Evolutionary conservation across 2,329 filamentous ascomycete species (phyloP), one percentile per base, ranked within the genome.

Genomic region (Paraphaeosphaeria sporulosa): DNA sequence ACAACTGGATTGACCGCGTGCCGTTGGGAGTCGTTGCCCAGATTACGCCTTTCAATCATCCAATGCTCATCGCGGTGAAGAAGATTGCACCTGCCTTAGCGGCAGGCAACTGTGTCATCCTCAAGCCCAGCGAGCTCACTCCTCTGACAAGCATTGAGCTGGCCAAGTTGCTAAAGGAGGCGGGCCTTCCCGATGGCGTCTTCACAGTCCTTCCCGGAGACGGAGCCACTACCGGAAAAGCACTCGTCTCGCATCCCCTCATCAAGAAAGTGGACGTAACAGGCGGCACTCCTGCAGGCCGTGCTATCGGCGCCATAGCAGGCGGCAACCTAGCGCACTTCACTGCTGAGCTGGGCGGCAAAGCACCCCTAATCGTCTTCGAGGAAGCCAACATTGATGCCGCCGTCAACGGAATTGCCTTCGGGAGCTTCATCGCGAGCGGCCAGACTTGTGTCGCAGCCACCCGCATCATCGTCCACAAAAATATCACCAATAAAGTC

Each of bases 361-460:
- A 78, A 55, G 75, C 76, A 5, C 77, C 79, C 0, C 67, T 78
- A 1, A 59, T 79, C 25, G 71, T 79, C 12, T 76, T 79, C 25
- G 74, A 76, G 38, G 63, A 77, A 58, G 76, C 75, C 3, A 66
- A 77, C 47, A 8, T 78, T 7, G 76, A 78, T 19, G 63, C 76
- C 0, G 75, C 76, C 4, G 72, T 79, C 8, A 79, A 79, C 48
- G 76, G 76, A 1, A 71, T 78, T 23, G 76, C 68, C 0, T 79
- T 81, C 58, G 79, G 71, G 0, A 75, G 74, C 13, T 85, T 84
- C 52, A 84, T 85, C 56, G 83, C 83, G 0, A 84, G 82, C 58
- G 85, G 85, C 0, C 84, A 86, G 67, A 86, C 84, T 0, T 86
- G 84, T 47, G 82, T 86, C 13, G 85, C 84, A 4, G 84, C 84